Evolutionary conservation across 2,329 filamentous ascomycete genomes (phyloP), one percentile per base, ranked within the genome.

Genomic region (Fusarium heterosporum): DNA sequence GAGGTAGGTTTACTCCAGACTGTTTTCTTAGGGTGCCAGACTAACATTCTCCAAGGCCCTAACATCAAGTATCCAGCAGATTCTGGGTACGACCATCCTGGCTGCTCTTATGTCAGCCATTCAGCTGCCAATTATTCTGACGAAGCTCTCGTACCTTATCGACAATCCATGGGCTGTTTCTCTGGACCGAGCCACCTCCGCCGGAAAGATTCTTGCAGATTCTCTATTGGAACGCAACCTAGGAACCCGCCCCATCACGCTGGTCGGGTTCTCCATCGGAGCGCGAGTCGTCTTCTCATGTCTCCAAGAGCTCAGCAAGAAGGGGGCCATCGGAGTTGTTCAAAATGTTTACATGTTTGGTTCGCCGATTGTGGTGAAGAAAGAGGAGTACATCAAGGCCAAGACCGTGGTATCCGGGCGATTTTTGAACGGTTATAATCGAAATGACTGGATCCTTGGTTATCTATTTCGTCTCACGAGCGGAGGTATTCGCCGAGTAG

Each of bases 101-200:
- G 88, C 94, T 51, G 88, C 90, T 69, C 83, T 99, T 30, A 98
- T 99, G 95, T 91, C 94, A 39, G 93, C 94, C 32, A 83, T 99
- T 50, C 93, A 96, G 76, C 82, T 97, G n/a, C 96, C 96, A 4
- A 87, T 99, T 40, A 90, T 97, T 28, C 82, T 99, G 42, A 94
- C 95, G 0, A 99, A 99, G 76, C 86, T 99, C 11, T 89, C 95
- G 1, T 99, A 99, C 75, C 85, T 99, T 19, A 97, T 99, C 69
- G 96, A 99, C 78, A 99, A 99, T 74, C 96, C 96, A 0, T 99
- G 96, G 96, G 93, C 91, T 26, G 94, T 97, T n/a, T 98, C 96
- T 2, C 86, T 97, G 48, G 93, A 96, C 73, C 89, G 96, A 72
- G 96, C 96, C 29, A 94, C 91, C 73, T 85, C 92, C 55, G 93